phyloP scores from a whole-genome alignment of 2,329 filamentous ascomycete genomes.

The Aspergillus cejpii region DNA sequence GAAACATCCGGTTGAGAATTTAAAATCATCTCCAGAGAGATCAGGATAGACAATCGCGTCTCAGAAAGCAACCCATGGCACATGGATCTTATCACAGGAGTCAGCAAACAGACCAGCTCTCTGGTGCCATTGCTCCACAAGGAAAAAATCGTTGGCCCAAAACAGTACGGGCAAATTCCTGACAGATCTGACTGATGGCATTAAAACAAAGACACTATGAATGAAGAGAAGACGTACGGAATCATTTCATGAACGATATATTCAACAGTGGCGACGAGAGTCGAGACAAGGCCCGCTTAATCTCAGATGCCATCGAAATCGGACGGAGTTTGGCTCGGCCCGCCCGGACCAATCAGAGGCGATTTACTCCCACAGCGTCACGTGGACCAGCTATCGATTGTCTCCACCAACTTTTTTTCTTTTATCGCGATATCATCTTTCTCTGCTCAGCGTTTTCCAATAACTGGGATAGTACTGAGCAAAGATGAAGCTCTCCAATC shows the following conservation, averaged over 20 bases:
- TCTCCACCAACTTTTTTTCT: slow-evolving; percentile 21
- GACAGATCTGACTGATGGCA: not conserved
- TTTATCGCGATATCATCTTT: slow-evolving; percentile 10
- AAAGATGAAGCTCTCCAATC: slow-evolving; percentile 50
- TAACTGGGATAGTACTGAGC: slow-evolving; percentile 9
- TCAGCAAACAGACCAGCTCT: slow-evolving; percentile 18
- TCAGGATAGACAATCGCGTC: slow-evolving; percentile 7
- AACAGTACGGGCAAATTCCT: slow-evolving; percentile 1
- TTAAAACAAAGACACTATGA: not conserved
- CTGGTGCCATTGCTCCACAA: slow-evolving; percentile 14
- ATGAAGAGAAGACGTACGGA: not conserved
- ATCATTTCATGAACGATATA: not conserved
- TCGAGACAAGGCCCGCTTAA: slow-evolving; percentile 7
- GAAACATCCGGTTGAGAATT: slow-evolving; percentile 18
- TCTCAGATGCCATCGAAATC: slow-evolving; percentile 16
- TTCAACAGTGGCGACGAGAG: slow-evolving; percentile 3
- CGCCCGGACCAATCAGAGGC: slow-evolving; percentile 29
- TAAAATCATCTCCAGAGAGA: slow-evolving; percentile 33
- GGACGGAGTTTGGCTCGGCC: slow-evolving; percentile 30
- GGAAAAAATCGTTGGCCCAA: not conserved
- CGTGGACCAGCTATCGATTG: slow-evolving; percentile 28
- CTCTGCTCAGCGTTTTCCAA: slow-evolving; percentile 6
- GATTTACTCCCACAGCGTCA: slow-evolving; percentile 19
- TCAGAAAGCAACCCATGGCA: slow-evolving; percentile 16
- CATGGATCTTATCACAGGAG: slow-evolving; percentile 15